These are phyloP conservation scores for Arthrobotrys conoides DNA, from an alignment of 2,329 filamentous ascomycete species.

Conservation along the genomic window DNA sequence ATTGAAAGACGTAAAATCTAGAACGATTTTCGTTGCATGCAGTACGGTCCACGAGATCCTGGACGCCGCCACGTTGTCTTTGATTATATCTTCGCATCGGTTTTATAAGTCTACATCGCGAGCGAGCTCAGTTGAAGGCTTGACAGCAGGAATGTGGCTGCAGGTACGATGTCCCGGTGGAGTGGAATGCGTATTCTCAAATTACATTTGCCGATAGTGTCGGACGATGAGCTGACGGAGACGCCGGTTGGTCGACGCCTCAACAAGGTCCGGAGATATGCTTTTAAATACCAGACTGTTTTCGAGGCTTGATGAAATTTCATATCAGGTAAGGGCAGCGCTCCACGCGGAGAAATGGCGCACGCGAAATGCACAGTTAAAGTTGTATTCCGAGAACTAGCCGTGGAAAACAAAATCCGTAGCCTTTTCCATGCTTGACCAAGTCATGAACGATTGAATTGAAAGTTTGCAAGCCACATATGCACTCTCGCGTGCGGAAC, in stretches of 20 bases:
- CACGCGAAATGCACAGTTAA: slow-evolving; percentile 14
- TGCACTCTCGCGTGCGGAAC: slow-evolving; percentile 44
- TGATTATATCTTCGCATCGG: background rate
- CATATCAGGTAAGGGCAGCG: slow-evolving; percentile 12
- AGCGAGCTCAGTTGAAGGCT: background rate
- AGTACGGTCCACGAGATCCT: slow-evolving; percentile 20
- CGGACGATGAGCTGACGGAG: slow-evolving; percentile 13
- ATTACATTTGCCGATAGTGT: slow-evolving; percentile 7
- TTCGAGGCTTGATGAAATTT: slow-evolving; percentile 14
- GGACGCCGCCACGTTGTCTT: slow-evolving; percentile 21
- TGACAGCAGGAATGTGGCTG: slow-evolving; percentile 36
- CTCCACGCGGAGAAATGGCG: slow-evolving; percentile 33
- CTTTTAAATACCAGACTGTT: slow-evolving; percentile 6
- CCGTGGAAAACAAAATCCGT: slow-evolving; percentile 29
- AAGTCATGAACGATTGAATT: slow-evolving; percentile 7
- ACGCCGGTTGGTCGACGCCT: slow-evolving; percentile 22
- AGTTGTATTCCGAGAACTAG: slow-evolving; percentile 5
- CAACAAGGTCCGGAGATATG: slow-evolving; percentile 41
- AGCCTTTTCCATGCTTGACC: background rate
- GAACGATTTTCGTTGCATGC: background rate
- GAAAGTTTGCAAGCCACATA: slow-evolving; percentile 46
- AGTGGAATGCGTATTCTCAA: slow-evolving; percentile 10
- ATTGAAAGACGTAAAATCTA: slow-evolving; percentile 7
- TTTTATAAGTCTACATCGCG: background rate
- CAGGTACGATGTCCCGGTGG: slow-evolving; percentile 7